Conservation (phyloP, 1,284 basidiomycete species). For the Ceratobasidium sp. region DNA sequence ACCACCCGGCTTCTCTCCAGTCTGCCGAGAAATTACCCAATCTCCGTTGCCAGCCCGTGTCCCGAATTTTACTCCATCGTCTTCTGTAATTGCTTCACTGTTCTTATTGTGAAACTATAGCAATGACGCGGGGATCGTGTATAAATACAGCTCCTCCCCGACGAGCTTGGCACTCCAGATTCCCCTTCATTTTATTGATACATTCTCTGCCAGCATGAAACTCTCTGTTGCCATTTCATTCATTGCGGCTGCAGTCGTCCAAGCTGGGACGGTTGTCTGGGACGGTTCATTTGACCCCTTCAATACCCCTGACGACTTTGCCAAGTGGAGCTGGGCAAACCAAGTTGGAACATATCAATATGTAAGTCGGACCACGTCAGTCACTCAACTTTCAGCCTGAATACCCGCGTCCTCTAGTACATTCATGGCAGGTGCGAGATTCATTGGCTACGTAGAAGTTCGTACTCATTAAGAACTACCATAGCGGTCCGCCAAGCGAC, state of each 20-base stretch:
- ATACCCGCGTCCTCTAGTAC: slow-evolving; percentile 62
- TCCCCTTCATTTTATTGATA: not conserved
- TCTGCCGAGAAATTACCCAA: slow-evolving; percentile 15
- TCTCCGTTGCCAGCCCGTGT: slow-evolving; percentile 20
- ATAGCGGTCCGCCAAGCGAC: slow-evolving; percentile 49
- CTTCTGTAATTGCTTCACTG: too few relatives aligned
- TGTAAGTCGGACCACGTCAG: not conserved
- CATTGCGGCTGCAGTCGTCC: slow-evolving; percentile 36
- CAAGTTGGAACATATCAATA: slow-evolving; percentile 35
- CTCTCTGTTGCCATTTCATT: slow-evolving; percentile 37
- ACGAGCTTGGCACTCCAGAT: not conserved
- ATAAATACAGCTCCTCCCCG: not conserved
- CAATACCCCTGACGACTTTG: slow-evolving; percentile 57
- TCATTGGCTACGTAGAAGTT: slow-evolving; percentile 42
- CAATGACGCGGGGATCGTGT: too few relatives aligned
- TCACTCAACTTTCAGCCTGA: slow-evolving; percentile 8
- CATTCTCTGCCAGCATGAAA: slow-evolving; percentile 38
- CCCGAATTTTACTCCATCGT: not conserved
- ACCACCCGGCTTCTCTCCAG: slow-evolving; percentile 11
- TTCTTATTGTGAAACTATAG: too few relatives aligned
- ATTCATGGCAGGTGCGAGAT: slow-evolving; percentile 63
- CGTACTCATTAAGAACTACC: not conserved
- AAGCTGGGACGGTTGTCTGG: slow-evolving; percentile 50
- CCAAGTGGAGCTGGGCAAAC: slow-evolving; percentile 52
- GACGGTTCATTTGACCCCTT: slow-evolving; percentile 61